Percentiles rank a stretch among this genome's conserved stretches.
Conservation (phyloP, 805 yeast species). For the Nakazawaea ambrosiae region DNA sequence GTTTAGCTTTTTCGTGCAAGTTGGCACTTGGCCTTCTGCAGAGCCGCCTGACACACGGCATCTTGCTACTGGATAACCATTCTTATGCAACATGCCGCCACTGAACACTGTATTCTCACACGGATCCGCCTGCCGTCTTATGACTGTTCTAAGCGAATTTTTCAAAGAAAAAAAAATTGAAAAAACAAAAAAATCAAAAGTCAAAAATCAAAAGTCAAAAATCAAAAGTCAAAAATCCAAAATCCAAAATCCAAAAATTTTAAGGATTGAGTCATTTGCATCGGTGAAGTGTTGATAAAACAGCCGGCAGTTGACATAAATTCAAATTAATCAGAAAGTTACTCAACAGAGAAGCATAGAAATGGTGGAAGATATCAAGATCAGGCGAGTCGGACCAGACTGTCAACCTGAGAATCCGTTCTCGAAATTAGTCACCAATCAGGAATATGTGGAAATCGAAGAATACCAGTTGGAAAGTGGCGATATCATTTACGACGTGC, state of each 20-base stretch:
- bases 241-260: not conserved
- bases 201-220: no score
- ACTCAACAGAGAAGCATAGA: not conserved
- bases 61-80: constrained; percentile 12
- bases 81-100: not conserved
- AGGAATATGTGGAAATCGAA: constrained; percentile 74
- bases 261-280: not conserved
- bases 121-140: no score
- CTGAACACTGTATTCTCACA: no score
- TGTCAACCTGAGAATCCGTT: constrained; percentile 63
- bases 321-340: not conserved
- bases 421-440: constrained; percentile 64
- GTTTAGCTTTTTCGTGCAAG: not conserved
- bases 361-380: constrained; percentile 11
- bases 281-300: not conserved
- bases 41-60: constrained; percentile 14
- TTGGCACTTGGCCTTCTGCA: not conserved
- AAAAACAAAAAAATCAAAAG: not conserved
- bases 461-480: constrained; percentile 76
- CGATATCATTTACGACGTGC: constrained; percentile 61
- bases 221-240: not conserved
- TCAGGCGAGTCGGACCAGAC: constrained; percentile 32
- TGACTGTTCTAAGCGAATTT: not conserved
- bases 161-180: not conserved
- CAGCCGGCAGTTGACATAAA: not conserved